Base-by-base conservation (phyloP, 2,329 filamentous ascomycete genomes). In the Pseudodiploospora longispora region DNA sequence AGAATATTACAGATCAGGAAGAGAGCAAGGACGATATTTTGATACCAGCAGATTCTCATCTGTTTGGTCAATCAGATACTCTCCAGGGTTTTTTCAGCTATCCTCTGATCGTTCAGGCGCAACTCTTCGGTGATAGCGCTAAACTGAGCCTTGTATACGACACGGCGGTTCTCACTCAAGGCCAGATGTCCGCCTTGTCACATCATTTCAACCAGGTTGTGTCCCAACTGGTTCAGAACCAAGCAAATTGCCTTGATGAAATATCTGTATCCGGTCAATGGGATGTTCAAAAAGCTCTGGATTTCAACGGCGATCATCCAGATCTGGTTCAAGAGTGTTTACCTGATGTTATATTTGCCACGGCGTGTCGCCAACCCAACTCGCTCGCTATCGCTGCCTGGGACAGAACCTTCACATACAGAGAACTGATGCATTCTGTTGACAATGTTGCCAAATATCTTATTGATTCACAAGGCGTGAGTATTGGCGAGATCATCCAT, bases 381-480 rank as follows among this genome's bases (percentile, higher is more conserved):
- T 27, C 37, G 6, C 41, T 35, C 19, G 45, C 45, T 30, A 38
- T 55, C 7, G 9, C 28, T 38, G 43, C 40, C 6, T 40, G 31
- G 30, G 40, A 43, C 35, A 27, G 19, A 6, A 10, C 19, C 5
- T 27, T 38, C 3, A 46, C 38, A 27, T 41, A 53, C n/a, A 19
- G 6, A 0, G 46, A 55, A 10, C 42, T 53, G 2, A 40, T 50
- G 2, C 35, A 48, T n/a, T 31, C 35, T n/a, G 30, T 43, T 6
- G 42, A 36, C 29, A 32, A 19, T 35, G 19, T 37, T 49, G 3
- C 47, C 49, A 8, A 39, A 42, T 6, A 38, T 43, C 19, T 42
- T 28, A 30, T 19, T 8, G 9, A 28, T 19, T 19, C 19, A 3
- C 19, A 27, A 27, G 10, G 36, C 10, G 36, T 38, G 27, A 9